Evolutionary conservation across 23 red algal species (phyloP), one percentile per base, ranked within the genome.

Genomic region (Pyropia yezoensis): DNA sequence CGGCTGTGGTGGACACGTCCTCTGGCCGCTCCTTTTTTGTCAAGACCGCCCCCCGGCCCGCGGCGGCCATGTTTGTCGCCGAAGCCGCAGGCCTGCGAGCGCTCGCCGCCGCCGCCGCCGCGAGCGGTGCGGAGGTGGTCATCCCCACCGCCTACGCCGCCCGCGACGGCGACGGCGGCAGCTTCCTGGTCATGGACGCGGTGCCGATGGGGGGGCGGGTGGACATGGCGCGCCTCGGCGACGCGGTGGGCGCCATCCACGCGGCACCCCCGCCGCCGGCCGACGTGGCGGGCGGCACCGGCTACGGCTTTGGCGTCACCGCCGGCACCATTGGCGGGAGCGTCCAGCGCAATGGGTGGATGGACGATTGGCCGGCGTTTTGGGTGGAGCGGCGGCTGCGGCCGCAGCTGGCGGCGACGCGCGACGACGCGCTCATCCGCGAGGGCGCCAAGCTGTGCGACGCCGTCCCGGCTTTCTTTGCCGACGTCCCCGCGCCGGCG

Each of bases 261-360:
- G 90, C 73, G n/a, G 63, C 73, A 49, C 84, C 72, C n/a, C n/a
- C n/a, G 33, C 62, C 39, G 33, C 14, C 69, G 53, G 49, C 34
- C 7, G 94, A 84, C 53, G 83, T 62, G n/a, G 54, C 54, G 61
- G 55, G 29, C 66, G 79, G 81, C n/a, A n/a, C n/a, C 34, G 87
- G 29, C 30, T 86, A 86, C 51, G 77, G 76, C 13, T 95, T 87
- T 61, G 27, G 27, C 55, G 49, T 82, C n/a, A 13, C 39, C 4
- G 73, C 73, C 34, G 82, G 83, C 51, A 89, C 87, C 19, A 82
- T 90, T 51, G 94, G 94, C 21, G 49, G 70, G 15, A 98, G 86
- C 14, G 65, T 75, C 14, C 94, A 98, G 67, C 76, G 79, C 13
- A 98, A 98, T 56, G 82, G 70, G 21, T 98, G 94, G 94, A 98